Base-by-base conservation (phyloP, 2,329 filamentous ascomycete species). In the Cercospora janseana region DNA sequence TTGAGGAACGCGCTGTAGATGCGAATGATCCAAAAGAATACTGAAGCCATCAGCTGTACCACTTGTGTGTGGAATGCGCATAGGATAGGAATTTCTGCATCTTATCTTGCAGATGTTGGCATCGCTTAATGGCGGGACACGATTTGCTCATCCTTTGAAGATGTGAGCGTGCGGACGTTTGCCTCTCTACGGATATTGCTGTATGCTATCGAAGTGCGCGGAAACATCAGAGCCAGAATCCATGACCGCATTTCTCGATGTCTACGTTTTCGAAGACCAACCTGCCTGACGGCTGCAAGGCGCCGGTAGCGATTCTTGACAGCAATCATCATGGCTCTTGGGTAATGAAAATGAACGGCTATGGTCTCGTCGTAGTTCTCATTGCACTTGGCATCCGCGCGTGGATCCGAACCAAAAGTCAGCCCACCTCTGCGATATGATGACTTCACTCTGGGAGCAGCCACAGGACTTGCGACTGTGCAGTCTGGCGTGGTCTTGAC, bases 401-500 rank as follows among this genome's bases (percentile, higher is more conserved):
- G 2, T 75, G 71, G 46, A 66, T 74, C 12, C 66, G 70, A 20
- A 42, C 65, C 34, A 55, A n/a, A 69, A 57, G 60, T 65, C 54
- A 55, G 60, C 44, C 52, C 61, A 46, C 24, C 66, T 64, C 58
- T 55, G 24, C 48, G 40, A 43, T 58, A 58, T 10, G 68, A 67
- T 55, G 72, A 74, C 53, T 66, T 66, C 35, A 49, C 62, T 9
- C 63, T 72, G 20, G 54, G 64, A 2, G 55, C 54, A 8, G 64
- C 64, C 4, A 67, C 70, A 47, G 63, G 69, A 51, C 51, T 71
- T 18, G 62, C 68, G 5, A 56, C 68, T 3, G 50, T 67, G 4
- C 72, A 76, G 55, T 65, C 67, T 4, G 62, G 65, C 1, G 42
- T 71, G 4, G 63, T 72, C 0, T 70, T 75, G 21, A 52, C 65